phyloP scores from a whole-genome alignment of 2,329 filamentous ascomycete species.

The Whalleya microplaca region DNA sequence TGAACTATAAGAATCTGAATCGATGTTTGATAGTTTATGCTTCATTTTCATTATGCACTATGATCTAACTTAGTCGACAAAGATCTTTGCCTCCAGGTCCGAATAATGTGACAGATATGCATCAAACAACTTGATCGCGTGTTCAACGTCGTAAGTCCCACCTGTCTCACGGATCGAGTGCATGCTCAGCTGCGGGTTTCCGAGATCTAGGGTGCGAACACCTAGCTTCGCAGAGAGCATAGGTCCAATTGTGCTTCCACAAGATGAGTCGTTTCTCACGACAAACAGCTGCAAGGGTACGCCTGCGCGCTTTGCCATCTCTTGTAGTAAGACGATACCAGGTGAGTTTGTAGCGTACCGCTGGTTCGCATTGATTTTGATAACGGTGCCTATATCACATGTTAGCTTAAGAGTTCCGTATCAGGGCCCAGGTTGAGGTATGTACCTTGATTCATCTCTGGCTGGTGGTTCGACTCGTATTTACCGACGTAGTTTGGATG shows the following conservation, averaged over 20 bases:
- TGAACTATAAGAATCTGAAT: neutral
- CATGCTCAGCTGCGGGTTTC: conserved; percentile 95
- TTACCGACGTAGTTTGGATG: conserved; percentile 94
- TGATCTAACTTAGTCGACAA: conserved; percentile 67
- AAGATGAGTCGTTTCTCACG: conserved; percentile 91
- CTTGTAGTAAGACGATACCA: conserved; percentile 89
- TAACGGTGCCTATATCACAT: conserved; percentile 62
- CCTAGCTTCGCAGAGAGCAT: conserved; percentile 89
- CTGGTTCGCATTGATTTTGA: conserved; percentile 98
- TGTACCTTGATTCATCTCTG: conserved; percentile 90
- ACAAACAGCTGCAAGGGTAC: conserved; percentile 96
- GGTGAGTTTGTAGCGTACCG: conserved; percentile 96
- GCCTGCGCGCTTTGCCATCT: conserved; percentile 72
- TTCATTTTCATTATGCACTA: neutral
- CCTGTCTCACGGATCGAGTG: conserved; percentile 95
- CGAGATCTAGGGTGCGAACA: conserved; percentile 85
- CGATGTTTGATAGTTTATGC: neutral
- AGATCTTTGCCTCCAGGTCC: conserved; percentile 78
- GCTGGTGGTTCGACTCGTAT: conserved; percentile 88
- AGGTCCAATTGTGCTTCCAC: conserved; percentile 96
- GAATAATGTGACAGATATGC: conserved; percentile 86
- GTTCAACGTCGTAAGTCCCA: conserved; percentile 83
- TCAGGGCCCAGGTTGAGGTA: neutral
- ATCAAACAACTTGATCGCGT: conserved; percentile 83
- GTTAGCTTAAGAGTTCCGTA: conserved; percentile 2